Conservation (phyloP, 2,329 filamentous ascomycete species). For the Colletotrichum coccodes region DNA sequence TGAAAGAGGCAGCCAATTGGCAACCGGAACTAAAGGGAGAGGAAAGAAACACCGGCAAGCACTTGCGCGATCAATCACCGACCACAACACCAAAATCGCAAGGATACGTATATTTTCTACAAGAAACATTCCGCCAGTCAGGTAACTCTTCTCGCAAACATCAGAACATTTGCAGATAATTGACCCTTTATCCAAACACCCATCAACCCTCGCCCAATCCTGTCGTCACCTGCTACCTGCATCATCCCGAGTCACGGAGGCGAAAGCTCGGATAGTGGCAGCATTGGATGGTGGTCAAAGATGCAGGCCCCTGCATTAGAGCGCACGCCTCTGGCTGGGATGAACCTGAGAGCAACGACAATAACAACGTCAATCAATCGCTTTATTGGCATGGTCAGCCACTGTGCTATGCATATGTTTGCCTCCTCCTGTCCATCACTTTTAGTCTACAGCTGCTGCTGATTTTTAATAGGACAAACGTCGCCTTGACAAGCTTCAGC, state of each 20-base stretch:
- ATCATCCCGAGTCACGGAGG: conserved; percentile 12
- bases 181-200: conserved; percentile 1
- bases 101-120: background rate
- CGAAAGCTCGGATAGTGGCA: background rate
- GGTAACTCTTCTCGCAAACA: background rate
- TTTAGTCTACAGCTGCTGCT: background rate
- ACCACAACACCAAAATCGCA: no score
- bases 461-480: background rate
- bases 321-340: conserved; percentile 16
- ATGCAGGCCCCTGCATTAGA: conserved; percentile 30
- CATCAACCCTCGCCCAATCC: background rate
- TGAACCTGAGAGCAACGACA: conserved; percentile 14
- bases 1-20: conserved; percentile 2
- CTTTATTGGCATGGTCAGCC: conserved; percentile 6
- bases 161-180: background rate
- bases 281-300: conserved; percentile 7
- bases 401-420: background rate
- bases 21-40: background rate
- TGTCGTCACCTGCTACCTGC: background rate
- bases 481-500: background rate
- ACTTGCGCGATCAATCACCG: no score
- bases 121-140: background rate
- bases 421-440: conserved; percentile 24
- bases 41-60: background rate
- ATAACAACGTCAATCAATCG: conserved; percentile 17